These are phyloP conservation scores for Xanthoparmelia taractica DNA, from an alignment of 495 filamentous ascomycete species.

Conservation along the genomic window DNA sequence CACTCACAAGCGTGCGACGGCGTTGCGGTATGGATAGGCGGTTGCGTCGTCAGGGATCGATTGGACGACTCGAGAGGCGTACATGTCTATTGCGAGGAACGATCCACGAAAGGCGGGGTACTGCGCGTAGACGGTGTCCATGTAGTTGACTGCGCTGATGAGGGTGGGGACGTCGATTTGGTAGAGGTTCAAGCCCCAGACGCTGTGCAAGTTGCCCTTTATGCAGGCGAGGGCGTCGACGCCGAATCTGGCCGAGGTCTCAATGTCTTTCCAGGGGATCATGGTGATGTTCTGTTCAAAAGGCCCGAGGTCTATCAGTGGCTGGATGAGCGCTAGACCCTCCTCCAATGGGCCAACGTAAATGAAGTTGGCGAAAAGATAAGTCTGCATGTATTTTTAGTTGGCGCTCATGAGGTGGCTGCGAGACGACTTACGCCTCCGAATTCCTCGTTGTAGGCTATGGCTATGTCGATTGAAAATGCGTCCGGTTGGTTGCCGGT, in stretches of 20 bases:
- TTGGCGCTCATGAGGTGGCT: neutral
- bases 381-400: neutral
- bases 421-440: slow-evolving; percentile 12
- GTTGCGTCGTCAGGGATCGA: slow-evolving; percentile 26
- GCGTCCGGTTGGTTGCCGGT: slow-evolving; percentile 6
- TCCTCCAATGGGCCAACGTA: slow-evolving; percentile 19
- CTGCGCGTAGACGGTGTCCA: slow-evolving; percentile 24
- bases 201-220: slow-evolving; percentile 12
- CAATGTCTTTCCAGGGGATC: slow-evolving; percentile 20
- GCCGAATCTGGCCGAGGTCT: slow-evolving; percentile 19
- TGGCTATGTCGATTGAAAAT: slow-evolving; percentile 25
- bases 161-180: slow-evolving; percentile 17
- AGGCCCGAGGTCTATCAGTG: slow-evolving; percentile 18
- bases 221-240: slow-evolving; percentile 11
- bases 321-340: slow-evolving; percentile 16
- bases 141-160: neutral
- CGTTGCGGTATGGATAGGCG: slow-evolving; percentile 33
- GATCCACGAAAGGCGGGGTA: slow-evolving; percentile 14
- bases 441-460: slow-evolving; percentile 25
- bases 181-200: slow-evolving; percentile 15
- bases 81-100: slow-evolving; percentile 13
- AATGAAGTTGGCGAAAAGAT: slow-evolving; percentile 19
- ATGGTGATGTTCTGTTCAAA: slow-evolving; percentile 15
- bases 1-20: slow-evolving; percentile 30
- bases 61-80: slow-evolving; percentile 10